Base-by-base conservation (phyloP, 2,329 filamentous ascomycete species). In the Amesomyces nigricolor region DNA sequence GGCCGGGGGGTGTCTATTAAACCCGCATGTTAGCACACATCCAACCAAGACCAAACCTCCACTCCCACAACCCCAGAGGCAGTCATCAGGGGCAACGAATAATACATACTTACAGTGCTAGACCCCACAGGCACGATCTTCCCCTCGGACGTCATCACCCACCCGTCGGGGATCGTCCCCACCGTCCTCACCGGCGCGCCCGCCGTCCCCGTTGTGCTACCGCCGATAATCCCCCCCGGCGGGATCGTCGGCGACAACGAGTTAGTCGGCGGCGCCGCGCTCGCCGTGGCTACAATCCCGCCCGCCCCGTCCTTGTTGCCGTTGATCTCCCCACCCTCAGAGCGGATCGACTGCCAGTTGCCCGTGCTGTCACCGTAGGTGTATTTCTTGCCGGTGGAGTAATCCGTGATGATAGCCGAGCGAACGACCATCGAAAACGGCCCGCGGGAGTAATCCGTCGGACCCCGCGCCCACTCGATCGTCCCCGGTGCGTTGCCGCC, bases 341-440 rank as follows among this genome's bases (percentile, higher is more conserved):
- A 84, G 64, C 81, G 73, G 70, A 99, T 97, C 47, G 88, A 92
- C 62, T 82, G 67, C 89, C 90, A 96, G 19, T 77, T 81, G 47
- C 94, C 94, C 47, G 80, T 86, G 38, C 78, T 81, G 69, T 94
- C 88, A 62, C 81, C 81, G 74, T 97, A 99, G 55, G 75, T 77
- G 77, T 99, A 99, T 60, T 87, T 76, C 16, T 80, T 86, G 52
- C 94, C 94, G 1, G 91, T 96, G 19, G 91, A 96, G 75, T 97
- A 99, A 75, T 99, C 94, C 50, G 85, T 86, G 42, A 96, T 82
- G 53, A 80, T 77, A 63, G 96, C 72, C 30, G 81, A 87, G 71
- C 87, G 81, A 67, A 97, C 85, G 52, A 81, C 75, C 91, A 97
- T 97, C 61, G 79, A 83, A 74, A 88, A 99, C 1, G 94, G 94